phyloP scores from a whole-genome alignment of 805 yeast genomes.

The Saturnispora besseyi region DNA sequence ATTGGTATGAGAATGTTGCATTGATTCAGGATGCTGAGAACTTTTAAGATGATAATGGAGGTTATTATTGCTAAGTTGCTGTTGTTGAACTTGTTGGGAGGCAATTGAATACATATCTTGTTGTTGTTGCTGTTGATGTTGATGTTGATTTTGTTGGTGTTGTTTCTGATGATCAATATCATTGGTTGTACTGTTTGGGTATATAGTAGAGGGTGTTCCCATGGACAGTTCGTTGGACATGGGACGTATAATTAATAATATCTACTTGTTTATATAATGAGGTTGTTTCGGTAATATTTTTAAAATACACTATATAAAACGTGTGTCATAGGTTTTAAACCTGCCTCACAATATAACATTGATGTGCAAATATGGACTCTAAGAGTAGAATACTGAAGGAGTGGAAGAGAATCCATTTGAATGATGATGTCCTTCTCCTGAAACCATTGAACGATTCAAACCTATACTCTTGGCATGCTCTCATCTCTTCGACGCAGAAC shows the following conservation, averaged over 20 bases:
- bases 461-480: slow-evolving; percentile 37
- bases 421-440: background rate
- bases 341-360: too few relatives aligned
- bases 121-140: slow-evolving; percentile 8
- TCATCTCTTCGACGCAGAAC: slow-evolving; percentile 38
- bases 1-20: background rate
- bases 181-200: background rate
- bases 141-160: slow-evolving; percentile 11
- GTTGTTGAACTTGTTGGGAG: slow-evolving; percentile 7
- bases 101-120: background rate
- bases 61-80: background rate
- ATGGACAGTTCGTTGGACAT: background rate
- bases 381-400: slow-evolving; percentile 3
- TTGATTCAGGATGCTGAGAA: background rate
- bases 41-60: background rate
- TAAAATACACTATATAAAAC: too few relatives aligned
- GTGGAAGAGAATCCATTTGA: background rate
- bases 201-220: background rate
- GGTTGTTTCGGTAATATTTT: too few relatives aligned
- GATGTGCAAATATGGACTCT: background rate
- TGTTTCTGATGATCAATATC: background rate
- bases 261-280: too few relatives aligned
- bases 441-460: slow-evolving; percentile 2
- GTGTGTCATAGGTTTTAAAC: too few relatives aligned
- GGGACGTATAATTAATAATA: background rate